phyloP scores from a whole-genome alignment of 371 early-diverging fungal genomes.

The Phascolomyces articulosus region DNA sequence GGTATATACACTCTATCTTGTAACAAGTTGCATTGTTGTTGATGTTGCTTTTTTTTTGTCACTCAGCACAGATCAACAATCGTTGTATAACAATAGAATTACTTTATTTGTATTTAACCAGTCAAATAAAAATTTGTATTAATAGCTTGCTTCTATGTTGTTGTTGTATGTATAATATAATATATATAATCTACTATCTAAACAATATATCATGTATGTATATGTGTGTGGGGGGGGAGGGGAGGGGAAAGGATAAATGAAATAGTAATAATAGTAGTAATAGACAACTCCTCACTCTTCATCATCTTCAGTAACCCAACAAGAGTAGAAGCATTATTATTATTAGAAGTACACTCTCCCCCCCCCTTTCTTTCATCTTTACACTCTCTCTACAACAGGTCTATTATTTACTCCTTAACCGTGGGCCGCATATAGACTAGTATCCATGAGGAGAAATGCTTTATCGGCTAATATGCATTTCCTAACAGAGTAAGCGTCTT shows the following conservation, averaged over 20 bases:
- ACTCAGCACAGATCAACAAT: constrained; percentile 11
- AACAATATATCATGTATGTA: too few relatives aligned
- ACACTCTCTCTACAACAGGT: background rate
- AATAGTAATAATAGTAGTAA: too few relatives aligned
- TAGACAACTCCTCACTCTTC: too few relatives aligned
- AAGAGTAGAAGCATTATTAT: too few relatives aligned
- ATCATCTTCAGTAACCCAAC: too few relatives aligned
- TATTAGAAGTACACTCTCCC: too few relatives aligned
- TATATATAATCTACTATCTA: too few relatives aligned
- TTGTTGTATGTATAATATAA: too few relatives aligned
- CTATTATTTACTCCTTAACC: background rate
- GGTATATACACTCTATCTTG: background rate
- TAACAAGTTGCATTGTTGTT: constrained; percentile 14
- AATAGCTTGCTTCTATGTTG: background rate
- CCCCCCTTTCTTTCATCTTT: too few relatives aligned
- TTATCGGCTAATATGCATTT: constrained; percentile 1
- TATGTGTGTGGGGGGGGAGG: too few relatives aligned
- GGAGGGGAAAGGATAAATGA: too few relatives aligned
- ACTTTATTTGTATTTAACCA: background rate
- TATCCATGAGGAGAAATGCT: constrained; percentile 2
- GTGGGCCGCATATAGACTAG: constrained; percentile 2
- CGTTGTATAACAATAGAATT: constrained; percentile 10
- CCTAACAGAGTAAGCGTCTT: background rate
- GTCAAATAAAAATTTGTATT: background rate
- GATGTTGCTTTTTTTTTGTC: constrained; percentile 6